Evolutionary conservation across 768 basidiomycete species (phyloP).

Genomic region (Pleurotus giganteus): DNA sequence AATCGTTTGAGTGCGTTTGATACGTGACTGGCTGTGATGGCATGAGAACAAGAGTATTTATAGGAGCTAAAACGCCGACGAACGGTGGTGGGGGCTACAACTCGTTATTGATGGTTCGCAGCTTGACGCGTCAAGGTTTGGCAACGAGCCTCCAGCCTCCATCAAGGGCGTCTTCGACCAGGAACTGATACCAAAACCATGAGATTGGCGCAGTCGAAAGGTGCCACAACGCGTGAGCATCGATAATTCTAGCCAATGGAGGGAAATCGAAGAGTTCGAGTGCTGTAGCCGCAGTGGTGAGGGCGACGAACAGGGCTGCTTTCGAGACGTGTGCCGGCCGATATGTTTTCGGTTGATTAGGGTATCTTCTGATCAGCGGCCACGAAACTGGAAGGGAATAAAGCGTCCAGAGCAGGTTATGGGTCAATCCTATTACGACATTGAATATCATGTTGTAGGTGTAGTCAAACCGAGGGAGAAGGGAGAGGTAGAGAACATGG

Average conservation of each 20-base stretch:
- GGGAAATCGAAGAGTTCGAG: slow-evolving; percentile 94
- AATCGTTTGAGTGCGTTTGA: too few relatives aligned
- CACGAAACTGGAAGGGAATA: slow-evolving; percentile 59
- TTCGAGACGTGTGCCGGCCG: slow-evolving; percentile 53
- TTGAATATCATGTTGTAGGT: slow-evolving; percentile 91
- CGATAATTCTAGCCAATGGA: slow-evolving; percentile 69
- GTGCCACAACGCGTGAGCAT: slow-evolving; percentile 96
- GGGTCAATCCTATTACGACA: slow-evolving; percentile 66
- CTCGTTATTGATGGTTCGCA: too few relatives aligned
- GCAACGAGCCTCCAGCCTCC: slow-evolving; percentile 51
- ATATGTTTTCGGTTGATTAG: slow-evolving; percentile 51
- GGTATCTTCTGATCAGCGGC: slow-evolving; percentile 52
- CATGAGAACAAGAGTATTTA: too few relatives aligned
- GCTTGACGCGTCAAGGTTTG: background rate
- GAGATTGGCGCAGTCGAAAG: slow-evolving; percentile 77
- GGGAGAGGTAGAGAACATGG: slow-evolving; percentile 78
- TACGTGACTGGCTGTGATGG: too few relatives aligned
- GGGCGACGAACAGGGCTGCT: slow-evolving; percentile 57
- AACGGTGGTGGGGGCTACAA: too few relatives aligned
- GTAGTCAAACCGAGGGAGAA: slow-evolving; percentile 85
- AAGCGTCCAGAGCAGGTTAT: slow-evolving; percentile 80
- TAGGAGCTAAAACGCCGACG: too few relatives aligned
- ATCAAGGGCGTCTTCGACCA: slow-evolving; percentile 71
- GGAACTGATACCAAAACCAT: slow-evolving; percentile 82
- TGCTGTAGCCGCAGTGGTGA: slow-evolving; percentile 71